These are phyloP conservation scores for Flaveria bidentis DNA, from an alignment of 129 eudicot species.

Conservation along the genomic window DNA sequence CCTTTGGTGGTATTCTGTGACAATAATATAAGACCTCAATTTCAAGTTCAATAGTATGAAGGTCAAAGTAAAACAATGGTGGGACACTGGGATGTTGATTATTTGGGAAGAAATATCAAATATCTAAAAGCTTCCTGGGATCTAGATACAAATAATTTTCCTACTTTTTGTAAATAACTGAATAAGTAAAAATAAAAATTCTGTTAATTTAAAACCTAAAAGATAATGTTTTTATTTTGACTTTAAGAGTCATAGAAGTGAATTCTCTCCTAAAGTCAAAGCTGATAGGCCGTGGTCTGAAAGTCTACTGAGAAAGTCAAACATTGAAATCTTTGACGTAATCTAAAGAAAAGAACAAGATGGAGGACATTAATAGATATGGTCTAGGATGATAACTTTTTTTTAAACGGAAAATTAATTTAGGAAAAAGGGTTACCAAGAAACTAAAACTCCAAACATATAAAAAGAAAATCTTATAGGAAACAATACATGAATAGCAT, in stretches of 20 bases:
- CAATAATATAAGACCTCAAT: not conserved
- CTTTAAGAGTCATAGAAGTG: constrained; percentile 1
- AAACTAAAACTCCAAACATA: too few relatives aligned
- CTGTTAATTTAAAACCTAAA: not conserved
- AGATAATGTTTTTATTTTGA: constrained; percentile 4
- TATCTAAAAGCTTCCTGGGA: not conserved
- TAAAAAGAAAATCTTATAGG: too few relatives aligned
- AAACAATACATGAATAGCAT: too few relatives aligned
- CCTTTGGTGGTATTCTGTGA: not conserved
- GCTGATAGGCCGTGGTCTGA: constrained; percentile 1
- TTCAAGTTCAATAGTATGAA: constrained; percentile 13
- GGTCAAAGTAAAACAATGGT: not conserved
- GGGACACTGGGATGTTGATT: not conserved
- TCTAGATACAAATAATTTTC: not conserved
- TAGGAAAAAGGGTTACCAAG: too few relatives aligned
- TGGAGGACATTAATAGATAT: not conserved
- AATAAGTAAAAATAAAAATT: not conserved
- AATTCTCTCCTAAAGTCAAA: not conserved
- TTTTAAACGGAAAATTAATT: too few relatives aligned
- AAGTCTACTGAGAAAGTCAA: not conserved
- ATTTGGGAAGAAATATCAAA: not conserved
- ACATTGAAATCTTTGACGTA: not conserved
- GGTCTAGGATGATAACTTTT: too few relatives aligned
- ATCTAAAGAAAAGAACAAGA: not conserved
- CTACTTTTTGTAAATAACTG: not conserved